These are phyloP conservation scores for Syncephalastrum monosporum DNA, from an alignment of 371 early-diverging fungal species.

Conservation along the genomic window DNA sequence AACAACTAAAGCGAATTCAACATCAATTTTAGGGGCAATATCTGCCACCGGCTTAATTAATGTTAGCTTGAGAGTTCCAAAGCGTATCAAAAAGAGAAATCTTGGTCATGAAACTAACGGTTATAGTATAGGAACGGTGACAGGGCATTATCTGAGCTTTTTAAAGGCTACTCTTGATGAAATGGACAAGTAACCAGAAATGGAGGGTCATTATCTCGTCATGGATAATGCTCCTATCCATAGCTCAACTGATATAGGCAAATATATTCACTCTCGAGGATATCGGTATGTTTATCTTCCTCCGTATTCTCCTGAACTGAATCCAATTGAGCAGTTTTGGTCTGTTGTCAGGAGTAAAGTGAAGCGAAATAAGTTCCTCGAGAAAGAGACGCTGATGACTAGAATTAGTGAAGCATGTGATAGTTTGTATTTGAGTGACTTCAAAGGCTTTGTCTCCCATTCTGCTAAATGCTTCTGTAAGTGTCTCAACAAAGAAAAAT, in stretches of 20 bases:
- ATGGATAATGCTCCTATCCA: conserved; percentile 22
- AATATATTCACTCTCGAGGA: too few species aligned
- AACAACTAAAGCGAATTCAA: conserved; percentile 13
- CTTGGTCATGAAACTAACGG: conserved; percentile 6
- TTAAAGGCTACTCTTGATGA: conserved; percentile 16
- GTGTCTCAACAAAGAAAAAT: too few species aligned
- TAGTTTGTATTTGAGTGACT: too few species aligned
- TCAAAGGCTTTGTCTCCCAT: too few species aligned
- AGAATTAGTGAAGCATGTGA: neutral
- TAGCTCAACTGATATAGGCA: neutral
- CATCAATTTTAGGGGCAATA: conserved; percentile 16
- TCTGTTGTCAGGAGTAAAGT: neutral
- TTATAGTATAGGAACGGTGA: conserved; percentile 17
- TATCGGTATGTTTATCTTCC: conserved; percentile 1
- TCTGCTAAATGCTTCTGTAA: too few species aligned
- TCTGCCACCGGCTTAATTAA: neutral
- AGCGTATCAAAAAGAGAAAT: conserved; percentile 12
- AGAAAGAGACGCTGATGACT: neutral
- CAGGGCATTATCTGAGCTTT: conserved; percentile 23
- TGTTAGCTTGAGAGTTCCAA: conserved; percentile 9
- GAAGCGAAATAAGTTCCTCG: neutral
- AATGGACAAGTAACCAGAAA: conserved; percentile 17
- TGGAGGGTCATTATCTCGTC: conserved; percentile 15
- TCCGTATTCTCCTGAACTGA: conserved; percentile 10
- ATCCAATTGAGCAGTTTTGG: neutral